These are phyloP conservation scores for Stephanodiscus triporus DNA, from an alignment of 108 stramenopile species.

Conservation along the genomic window DNA sequence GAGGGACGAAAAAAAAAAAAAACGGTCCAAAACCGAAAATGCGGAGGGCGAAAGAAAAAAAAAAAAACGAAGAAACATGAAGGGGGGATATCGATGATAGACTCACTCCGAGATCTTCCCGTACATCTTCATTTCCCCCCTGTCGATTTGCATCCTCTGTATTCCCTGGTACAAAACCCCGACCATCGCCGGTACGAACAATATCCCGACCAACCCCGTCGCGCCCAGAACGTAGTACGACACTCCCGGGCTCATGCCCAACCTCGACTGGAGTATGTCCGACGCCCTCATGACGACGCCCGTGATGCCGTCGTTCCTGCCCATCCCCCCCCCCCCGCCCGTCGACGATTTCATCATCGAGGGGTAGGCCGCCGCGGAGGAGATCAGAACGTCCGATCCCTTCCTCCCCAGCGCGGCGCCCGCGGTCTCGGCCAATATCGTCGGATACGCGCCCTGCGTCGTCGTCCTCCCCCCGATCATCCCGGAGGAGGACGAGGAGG, in stretches of 20 bases:
- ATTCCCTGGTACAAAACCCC: slow-evolving; percentile 44
- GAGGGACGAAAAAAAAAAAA: background rate
- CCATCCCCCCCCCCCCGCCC: slow-evolving; percentile 1
- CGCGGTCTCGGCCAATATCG: slow-evolving; percentile 41
- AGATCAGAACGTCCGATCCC: slow-evolving; percentile 4
- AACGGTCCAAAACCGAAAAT: background rate
- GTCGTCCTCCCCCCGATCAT: background rate
- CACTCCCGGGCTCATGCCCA: slow-evolving; percentile 15
- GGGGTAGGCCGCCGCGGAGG: background rate
- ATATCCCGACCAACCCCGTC: slow-evolving; percentile 21
- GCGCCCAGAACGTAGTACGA: slow-evolving; percentile 49
- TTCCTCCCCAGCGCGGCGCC: slow-evolving; percentile 32
- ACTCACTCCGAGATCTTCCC: slow-evolving; percentile 56
- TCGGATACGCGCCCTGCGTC: slow-evolving; percentile 28
- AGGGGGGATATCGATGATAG: background rate
- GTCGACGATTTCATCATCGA: background rate
- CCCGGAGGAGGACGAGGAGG: background rate
- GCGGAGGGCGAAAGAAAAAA: background rate
- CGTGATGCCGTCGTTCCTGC: slow-evolving; percentile 34
- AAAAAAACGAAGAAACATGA: slow-evolving; percentile 5
- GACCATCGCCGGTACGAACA: slow-evolving; percentile 31
- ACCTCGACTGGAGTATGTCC: slow-evolving; percentile 27
- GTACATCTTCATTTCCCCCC: slow-evolving; percentile 58
- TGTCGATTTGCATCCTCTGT: slow-evolving; percentile 50
- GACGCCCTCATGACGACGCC: slow-evolving; percentile 22